Conservation (phyloP, 768 basidiomycete species). For the Auricularia sp. region DNA sequence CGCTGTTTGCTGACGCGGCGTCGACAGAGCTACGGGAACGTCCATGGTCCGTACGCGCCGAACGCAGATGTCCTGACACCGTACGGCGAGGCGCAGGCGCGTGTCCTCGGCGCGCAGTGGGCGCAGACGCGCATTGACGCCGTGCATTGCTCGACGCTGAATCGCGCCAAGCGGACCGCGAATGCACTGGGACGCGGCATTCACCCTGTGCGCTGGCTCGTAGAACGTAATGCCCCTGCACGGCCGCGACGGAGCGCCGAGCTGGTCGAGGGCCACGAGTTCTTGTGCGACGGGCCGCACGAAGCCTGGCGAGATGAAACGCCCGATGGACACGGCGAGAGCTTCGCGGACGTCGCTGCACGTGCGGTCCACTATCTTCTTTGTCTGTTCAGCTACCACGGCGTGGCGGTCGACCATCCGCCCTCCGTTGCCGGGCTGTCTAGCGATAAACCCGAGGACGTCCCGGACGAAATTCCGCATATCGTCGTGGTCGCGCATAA, state of each 20-base stretch:
- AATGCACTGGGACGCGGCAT: neutral
- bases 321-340: neutral
- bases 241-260: neutral
- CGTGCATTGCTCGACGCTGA: neutral
- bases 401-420: neutral
- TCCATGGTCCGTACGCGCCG: neutral
- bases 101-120: neutral
- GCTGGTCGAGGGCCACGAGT: neutral
- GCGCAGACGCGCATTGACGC: constrained; percentile 1
- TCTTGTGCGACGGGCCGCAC: neutral
- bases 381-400: neutral
- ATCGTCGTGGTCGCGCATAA: constrained; percentile 3
- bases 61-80: neutral
- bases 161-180: neutral
- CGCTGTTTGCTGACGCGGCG: neutral
- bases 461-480: constrained; percentile 8
- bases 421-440: neutral
- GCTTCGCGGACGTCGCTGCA: neutral
- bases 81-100: neutral
- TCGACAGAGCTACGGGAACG: neutral
- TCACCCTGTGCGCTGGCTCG: neutral
- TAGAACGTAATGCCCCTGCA: neutral
- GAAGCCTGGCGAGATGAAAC: neutral
- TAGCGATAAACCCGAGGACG: neutral
- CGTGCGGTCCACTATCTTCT: neutral